These are phyloP conservation scores for Candida arabinofermentans DNA, from an alignment of 805 yeast species.

Conservation along the genomic window DNA sequence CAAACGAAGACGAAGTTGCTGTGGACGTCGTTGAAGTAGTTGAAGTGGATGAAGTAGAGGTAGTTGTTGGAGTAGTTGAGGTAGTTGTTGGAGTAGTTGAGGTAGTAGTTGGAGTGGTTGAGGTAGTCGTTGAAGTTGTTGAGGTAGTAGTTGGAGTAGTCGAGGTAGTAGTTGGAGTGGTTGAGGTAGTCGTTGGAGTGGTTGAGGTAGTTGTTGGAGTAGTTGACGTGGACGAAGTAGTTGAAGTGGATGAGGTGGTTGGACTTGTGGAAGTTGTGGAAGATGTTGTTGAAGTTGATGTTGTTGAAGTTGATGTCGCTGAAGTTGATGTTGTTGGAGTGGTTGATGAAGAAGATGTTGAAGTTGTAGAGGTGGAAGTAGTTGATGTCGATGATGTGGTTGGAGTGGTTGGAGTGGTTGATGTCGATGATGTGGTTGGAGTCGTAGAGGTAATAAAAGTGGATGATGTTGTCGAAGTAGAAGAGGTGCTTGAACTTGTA, in stretches of 20 bases:
- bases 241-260: conserved; percentile 7
- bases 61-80: conserved; percentile 19
- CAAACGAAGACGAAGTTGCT: conserved; percentile 26
- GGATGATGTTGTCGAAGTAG: not conserved
- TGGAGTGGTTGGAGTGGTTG: conserved; percentile 13
- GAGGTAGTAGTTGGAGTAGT: conserved; percentile 18
- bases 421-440: conserved; percentile 1
- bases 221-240: conserved; percentile 6
- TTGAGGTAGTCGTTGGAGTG: conserved; percentile 16
- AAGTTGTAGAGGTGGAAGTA: conserved; percentile 7
- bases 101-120: conserved; percentile 20
- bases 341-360: conserved; percentile 14
- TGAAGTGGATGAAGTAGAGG: conserved; percentile 22
- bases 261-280: conserved; percentile 9
- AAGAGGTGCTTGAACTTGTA: not conserved
- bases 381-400: conserved; percentile 12
- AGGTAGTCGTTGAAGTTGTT: conserved; percentile 19
- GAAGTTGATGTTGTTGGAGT: conserved; percentile 15
- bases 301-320: conserved; percentile 7
- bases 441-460: not conserved
- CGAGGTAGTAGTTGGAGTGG: conserved; percentile 9
- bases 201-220: conserved; percentile 7
- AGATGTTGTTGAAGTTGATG: conserved; percentile 11
- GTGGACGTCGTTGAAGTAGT: conserved; percentile 18
- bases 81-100: conserved; percentile 20